These are phyloP conservation scores for Ramaria sp. DNA, from an alignment of 768 basidiomycete genomes.

Conservation along the genomic window DNA sequence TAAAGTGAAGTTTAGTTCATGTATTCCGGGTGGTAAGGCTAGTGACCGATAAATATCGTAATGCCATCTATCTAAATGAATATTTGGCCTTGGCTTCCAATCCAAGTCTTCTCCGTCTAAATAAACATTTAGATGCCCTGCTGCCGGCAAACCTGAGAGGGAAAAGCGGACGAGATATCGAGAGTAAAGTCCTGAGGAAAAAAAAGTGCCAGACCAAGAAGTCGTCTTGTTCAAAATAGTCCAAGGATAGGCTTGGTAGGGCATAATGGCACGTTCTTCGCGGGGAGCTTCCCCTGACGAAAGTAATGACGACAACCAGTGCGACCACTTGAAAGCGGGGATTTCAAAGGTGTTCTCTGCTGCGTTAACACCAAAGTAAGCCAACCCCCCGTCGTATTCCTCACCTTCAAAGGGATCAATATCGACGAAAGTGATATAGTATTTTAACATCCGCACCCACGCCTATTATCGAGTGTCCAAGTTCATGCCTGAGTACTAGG, in stretches of 20 bases:
- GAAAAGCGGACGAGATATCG: constrained; percentile 60
- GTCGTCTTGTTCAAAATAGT: constrained; percentile 49
- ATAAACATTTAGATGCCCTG: constrained; percentile 41
- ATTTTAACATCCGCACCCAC: constrained; percentile 18
- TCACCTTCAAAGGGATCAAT: constrained; percentile 36
- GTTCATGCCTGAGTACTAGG: constrained; percentile 40
- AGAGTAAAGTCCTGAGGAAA: constrained; percentile 52
- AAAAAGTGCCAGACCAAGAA: constrained; percentile 51
- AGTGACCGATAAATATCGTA: constrained; percentile 45
- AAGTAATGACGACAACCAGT: constrained; percentile 45
- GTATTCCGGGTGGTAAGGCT: constrained; percentile 37
- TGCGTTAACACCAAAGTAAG: constrained; percentile 63
- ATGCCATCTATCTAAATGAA: constrained; percentile 68
- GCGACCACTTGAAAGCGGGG: constrained; percentile 48
- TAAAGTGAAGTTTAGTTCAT: constrained; percentile 50
- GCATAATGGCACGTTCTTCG: constrained; percentile 63
- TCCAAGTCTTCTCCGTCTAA: constrained; percentile 50
- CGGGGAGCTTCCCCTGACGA: constrained; percentile 19
- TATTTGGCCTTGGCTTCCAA: constrained; percentile 45
- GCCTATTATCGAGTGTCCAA: constrained; percentile 6
- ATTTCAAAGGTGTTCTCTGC: constrained; percentile 26
- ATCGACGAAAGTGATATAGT: constrained; percentile 10
- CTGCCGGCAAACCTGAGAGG: constrained; percentile 54
- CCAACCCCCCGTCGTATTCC: constrained; percentile 73
- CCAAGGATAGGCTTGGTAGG: constrained; percentile 70